A percentile compares a stretch with the other conserved stretches of the same genome.
Evolutionary conservation across 2,329 filamentous ascomycete genomes (phyloP).

Genomic region (Talaromyces rugulosus): DNA sequence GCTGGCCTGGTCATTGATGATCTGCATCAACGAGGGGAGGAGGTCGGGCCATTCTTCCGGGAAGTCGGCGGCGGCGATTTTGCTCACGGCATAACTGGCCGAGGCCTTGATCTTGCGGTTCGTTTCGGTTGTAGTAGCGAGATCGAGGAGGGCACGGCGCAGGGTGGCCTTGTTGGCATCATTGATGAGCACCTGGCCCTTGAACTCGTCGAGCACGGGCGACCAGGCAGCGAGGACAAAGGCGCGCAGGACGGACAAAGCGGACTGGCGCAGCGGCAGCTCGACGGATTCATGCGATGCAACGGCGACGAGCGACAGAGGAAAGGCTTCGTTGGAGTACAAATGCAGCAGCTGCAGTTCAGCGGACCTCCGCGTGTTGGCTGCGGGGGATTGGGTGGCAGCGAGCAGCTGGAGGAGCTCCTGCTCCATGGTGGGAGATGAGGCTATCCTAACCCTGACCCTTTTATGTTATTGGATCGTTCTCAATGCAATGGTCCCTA

Average conservation of each 20-base stretch:
- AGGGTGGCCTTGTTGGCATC: slow-evolving; percentile 71
- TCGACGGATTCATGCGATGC: slow-evolving; percentile 71
- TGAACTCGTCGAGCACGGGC: slow-evolving; percentile 66
- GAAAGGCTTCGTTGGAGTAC: slow-evolving; percentile 66
- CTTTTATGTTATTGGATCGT: not conserved
- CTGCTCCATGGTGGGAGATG: slow-evolving; percentile 68
- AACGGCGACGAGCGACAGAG: slow-evolving; percentile 74
- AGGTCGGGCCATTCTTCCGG: slow-evolving; percentile 93
- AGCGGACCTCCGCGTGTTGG: slow-evolving; percentile 76
- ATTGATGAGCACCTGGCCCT: slow-evolving; percentile 62
- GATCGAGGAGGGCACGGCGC: slow-evolving; percentile 68
- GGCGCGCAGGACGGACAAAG: slow-evolving; percentile 72
- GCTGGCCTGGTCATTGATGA: slow-evolving; percentile 64
- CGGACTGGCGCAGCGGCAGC: slow-evolving; percentile 73
- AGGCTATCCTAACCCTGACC: not conserved
- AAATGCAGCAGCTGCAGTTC: slow-evolving; percentile 76
- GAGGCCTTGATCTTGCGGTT: slow-evolving; percentile 84
- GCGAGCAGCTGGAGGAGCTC: slow-evolving; percentile 83
- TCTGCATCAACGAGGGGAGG: slow-evolving; percentile 71
- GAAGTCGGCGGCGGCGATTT: slow-evolving; percentile 90
- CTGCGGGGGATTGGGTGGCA: slow-evolving; percentile 74
- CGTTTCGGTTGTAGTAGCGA: slow-evolving; percentile 68
- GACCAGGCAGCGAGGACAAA: slow-evolving; percentile 87
- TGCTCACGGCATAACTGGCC: slow-evolving; percentile 87
- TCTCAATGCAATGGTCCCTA: not conserved